Evolutionary conservation across 768 basidiomycete genomes (phyloP).

Genomic region (Agrocybe chaxingu): DNA sequence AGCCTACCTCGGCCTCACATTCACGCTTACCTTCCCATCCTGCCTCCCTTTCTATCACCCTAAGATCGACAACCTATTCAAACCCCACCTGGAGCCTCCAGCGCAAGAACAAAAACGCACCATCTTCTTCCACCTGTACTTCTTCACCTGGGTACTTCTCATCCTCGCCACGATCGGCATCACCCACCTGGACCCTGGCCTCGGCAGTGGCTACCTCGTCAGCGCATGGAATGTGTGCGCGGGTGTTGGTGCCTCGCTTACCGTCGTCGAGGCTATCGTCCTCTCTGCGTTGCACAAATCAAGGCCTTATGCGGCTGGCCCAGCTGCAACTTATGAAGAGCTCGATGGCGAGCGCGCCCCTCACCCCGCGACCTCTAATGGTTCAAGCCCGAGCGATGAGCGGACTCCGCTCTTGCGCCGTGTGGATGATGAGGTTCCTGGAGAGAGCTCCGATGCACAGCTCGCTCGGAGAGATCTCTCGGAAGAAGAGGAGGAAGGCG

Average conservation of each 20-base stretch:
- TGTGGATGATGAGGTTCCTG: background rate
- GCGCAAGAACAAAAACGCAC: constrained; percentile 48
- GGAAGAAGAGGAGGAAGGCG: constrained; percentile 15
- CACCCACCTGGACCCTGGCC: constrained; percentile 24
- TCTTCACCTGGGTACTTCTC: constrained; percentile 58
- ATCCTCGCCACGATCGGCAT: constrained; percentile 46
- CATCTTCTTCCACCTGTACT: constrained; percentile 50
- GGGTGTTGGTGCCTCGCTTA: constrained; percentile 37
- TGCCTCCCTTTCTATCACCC: constrained; percentile 21
- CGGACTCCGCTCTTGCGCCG: background rate
- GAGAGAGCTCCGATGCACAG: constrained; percentile 1
- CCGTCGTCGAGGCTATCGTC: constrained; percentile 29
- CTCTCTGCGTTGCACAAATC: constrained; percentile 8
- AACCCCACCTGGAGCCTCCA: constrained; percentile 22
- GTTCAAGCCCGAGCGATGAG: too few species aligned
- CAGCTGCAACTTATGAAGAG: constrained; percentile 10
- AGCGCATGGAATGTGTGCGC: constrained; percentile 50
- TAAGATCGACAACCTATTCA: constrained; percentile 29
- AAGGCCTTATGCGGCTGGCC: background rate
- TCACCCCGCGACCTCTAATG: too few species aligned
- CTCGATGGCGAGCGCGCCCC: constrained; percentile 9
- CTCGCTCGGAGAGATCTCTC: constrained; percentile 11
- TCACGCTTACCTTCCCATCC: constrained; percentile 37
- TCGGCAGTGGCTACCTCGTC: constrained; percentile 58
- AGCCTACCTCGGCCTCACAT: constrained; percentile 44